A percentile compares a stretch with the other conserved stretches of the same genome.
Evolutionary conservation across 768 basidiomycete genomes (phyloP).

Genomic region (Lactarius psammicola): DNA sequence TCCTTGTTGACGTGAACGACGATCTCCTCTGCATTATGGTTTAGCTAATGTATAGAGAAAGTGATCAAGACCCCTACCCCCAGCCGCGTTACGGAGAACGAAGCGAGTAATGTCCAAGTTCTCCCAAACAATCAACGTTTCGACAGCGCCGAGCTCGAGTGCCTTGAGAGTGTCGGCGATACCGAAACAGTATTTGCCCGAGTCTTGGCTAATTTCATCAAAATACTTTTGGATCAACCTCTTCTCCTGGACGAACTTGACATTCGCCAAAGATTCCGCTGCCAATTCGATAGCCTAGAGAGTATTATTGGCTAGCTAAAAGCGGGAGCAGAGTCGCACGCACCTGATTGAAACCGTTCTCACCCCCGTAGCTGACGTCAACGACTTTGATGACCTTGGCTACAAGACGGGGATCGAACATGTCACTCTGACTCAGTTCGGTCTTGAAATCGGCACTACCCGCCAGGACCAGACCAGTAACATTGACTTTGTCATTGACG

Average conservation of each 20-base stretch:
- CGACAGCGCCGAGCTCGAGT: constrained; percentile 93
- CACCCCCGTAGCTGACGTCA: constrained; percentile 97
- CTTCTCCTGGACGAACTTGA: constrained; percentile 99
- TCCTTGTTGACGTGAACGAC: constrained; percentile 76
- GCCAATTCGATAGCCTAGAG: constrained; percentile 92
- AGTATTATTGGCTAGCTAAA: neutral
- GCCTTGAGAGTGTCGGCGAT: constrained; percentile 96
- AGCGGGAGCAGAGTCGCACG: constrained; percentile 20
- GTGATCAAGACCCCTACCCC: constrained; percentile 49
- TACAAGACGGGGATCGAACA: constrained; percentile 87
- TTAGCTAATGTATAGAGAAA: constrained; percentile 1
- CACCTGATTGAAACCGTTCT: constrained; percentile 99
- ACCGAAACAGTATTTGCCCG: constrained; percentile 95
- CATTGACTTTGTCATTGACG: constrained; percentile 97
- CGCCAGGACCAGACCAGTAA: constrained; percentile 91
- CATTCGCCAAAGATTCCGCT: constrained; percentile 92
- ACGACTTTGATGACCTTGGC: constrained; percentile 97
- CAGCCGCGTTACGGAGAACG: constrained; percentile 86
- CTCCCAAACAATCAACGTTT: constrained; percentile 98
- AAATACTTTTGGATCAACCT: constrained; percentile 97
- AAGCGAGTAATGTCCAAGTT: constrained; percentile 91
- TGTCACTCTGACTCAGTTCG: constrained; percentile 91
- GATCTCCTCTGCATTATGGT: constrained; percentile 62
- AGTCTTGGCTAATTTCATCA: constrained; percentile 98
- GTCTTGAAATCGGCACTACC: constrained; percentile 99